Evolutionary conservation across 2,329 filamentous ascomycete genomes (phyloP), one percentile per base, ranked within the genome.

Genomic region (Botrytis porri): DNA sequence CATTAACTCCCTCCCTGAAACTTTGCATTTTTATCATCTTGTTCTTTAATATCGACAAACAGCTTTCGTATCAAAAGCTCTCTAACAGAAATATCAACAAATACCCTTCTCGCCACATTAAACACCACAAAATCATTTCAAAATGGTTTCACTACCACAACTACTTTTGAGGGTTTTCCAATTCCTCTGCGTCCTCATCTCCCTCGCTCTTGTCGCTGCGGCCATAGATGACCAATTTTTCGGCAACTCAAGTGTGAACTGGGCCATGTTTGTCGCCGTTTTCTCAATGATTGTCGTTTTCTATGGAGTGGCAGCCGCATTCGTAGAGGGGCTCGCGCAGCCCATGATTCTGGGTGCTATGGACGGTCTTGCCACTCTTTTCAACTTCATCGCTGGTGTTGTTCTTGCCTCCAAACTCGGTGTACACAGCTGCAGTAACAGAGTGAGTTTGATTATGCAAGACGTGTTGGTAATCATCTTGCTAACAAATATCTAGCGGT

Each of bases 381-480:
- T 95, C 84, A 90, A 88, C 76, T 89, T 94, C 79, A 90, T 93
- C 81, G 87, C 84, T 72, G 92, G 87, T 75, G 85, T 95, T 74
- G 92, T 93, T 16, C 85, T 93, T 60, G 88, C 93, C 7, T 90
- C 91, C 37, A 90, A 90, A 81, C 86, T 95, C 14, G 82, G 84
- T n/a, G 88, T 87, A 10, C 88, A 90, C 80, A 90, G 92, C 85
- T 95, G 93, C 83, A 84, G 84, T 77, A 88, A 90, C 79, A 32
- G 70, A 65, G 88, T 89, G 83, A 77, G 86, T 83, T 37, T 45
- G 69, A 37, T 41, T 32, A 8, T 4, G 4, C 43, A n/a, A 37
- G 35, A 4, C 39, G 16, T 37, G 4, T 48, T 10, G n/a, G n/a
- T 16, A 20, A 32, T 41, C 39, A 25, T 12, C 14, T 16, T 65